Evolutionary conservation across 352 stramenopile genomes (phyloP), one percentile per base, ranked within the genome.

Genomic region (Phytophthora crassamura): DNA sequence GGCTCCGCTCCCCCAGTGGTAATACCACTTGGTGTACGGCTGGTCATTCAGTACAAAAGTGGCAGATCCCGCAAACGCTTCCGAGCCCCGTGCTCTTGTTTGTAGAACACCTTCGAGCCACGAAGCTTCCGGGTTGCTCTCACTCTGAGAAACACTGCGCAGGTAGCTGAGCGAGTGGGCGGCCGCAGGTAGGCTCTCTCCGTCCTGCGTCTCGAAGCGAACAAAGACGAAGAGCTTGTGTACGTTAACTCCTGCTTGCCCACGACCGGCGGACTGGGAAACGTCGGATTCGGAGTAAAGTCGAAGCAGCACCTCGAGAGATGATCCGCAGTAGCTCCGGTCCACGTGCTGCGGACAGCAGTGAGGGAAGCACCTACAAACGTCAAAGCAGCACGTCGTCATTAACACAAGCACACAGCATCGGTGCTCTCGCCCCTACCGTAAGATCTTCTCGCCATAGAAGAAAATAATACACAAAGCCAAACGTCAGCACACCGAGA

Each of bases 1-100:
- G n/a, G 78, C 77, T 0, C 69, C 81, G 33, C 76, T 86, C 34
- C 80, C 78, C 81, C 81, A 90, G 30, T 85, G 69, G 46, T 90
- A 90, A 60, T 87, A 90, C 81, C 81, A 90, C 14, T 81, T 77
- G 28, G 76, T 67, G 10, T 68, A 70, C 2, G 69, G 33, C 32
- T 89, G 82, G 52, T 80, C 77, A 47, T 88, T 70, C 43, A 83
- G 80, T 28, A 84, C 30, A 11, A 68, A 70, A 5, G 61, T 75
- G 12, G 51, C 59, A 25, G 58, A 48, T 3, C 63, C 28, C 6
- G 42, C 25, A 5, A n/a, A 34, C 2, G 15, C 28, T 12, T 69
- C 59, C 14, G 69, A 59, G 15, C 16, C 61, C 28, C 50, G 58
- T 9, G 33, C 32, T 14, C 18, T 32, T 12, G 60, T 74, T 36